Percentiles rank a stretch among this genome's conserved stretches.
Conservation (phyloP, 441 rosid species). For the Populus tomentosa region DNA sequence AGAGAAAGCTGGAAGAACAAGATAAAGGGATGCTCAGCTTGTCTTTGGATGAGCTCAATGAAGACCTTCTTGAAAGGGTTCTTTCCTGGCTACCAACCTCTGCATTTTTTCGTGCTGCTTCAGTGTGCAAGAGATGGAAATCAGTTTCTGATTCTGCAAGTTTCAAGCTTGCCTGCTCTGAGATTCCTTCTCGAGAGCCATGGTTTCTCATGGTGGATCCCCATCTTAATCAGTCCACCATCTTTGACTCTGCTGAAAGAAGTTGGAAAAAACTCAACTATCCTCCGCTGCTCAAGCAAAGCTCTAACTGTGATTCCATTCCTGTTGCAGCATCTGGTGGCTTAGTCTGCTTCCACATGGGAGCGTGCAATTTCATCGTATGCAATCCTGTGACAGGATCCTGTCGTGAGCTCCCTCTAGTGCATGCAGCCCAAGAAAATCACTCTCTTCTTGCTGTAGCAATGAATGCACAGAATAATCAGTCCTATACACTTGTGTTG, state of each 20-base stretch:
- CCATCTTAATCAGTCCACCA: constrained; percentile 33
- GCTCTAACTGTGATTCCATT: constrained; percentile 27
- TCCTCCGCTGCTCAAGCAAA: constrained; percentile 26
- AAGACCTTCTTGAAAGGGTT: constrained; percentile 75
- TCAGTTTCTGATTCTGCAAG: constrained; percentile 50
- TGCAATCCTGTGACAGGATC: constrained; percentile 70
- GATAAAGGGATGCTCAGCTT: constrained; percentile 24
- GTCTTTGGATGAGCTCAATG: constrained; percentile 62
- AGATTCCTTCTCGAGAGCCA: constrained; percentile 62
- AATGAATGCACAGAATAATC: constrained; percentile 32
- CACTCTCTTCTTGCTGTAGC: constrained; percentile 67
- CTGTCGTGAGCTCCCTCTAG: constrained; percentile 41
- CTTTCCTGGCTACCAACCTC: constrained; percentile 86
- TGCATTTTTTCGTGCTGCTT: constrained; percentile 48
- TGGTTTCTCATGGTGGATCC: constrained; percentile 77
- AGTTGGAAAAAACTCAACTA: constrained; percentile 57
- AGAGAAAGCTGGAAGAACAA: constrained; percentile 51
- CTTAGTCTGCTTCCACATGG: constrained; percentile 55
- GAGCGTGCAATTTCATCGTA: constrained; percentile 42
- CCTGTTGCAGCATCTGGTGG: constrained; percentile 90
- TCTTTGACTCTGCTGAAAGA: constrained; percentile 61
- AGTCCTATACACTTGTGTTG: constrained; percentile 53
- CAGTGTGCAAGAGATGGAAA: constrained; percentile 92
- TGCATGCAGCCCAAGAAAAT: constrained; percentile 18
- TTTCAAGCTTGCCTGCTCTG: constrained; percentile 76